These are phyloP conservation scores for Globisporangium recalcitrans DNA, from an alignment of 352 stramenopile species.

Conservation along the genomic window DNA sequence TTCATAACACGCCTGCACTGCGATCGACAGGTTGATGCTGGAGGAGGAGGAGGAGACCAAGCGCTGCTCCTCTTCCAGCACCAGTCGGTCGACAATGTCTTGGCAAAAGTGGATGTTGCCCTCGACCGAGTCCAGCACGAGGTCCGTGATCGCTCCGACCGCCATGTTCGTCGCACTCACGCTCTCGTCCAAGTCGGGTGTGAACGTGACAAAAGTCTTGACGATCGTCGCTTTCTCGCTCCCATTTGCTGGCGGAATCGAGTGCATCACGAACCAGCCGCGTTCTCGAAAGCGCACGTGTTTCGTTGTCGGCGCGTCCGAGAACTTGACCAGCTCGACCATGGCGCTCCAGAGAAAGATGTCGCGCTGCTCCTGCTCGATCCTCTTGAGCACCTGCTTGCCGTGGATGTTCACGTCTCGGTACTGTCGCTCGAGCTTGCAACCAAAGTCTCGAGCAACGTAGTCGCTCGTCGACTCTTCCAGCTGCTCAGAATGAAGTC, in stretches of 20 bases:
- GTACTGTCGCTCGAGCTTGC: constrained; percentile 2
- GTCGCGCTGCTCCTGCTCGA: neutral
- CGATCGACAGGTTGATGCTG: neutral
- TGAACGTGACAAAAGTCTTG: constrained; percentile 10
- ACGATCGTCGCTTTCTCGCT: constrained; percentile 7
- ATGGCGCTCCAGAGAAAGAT: constrained; percentile 9
- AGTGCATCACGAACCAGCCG: constrained; percentile 10
- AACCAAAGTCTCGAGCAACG: constrained; percentile 2
- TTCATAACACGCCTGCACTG: too few relatives aligned
- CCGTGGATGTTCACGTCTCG: constrained; percentile 10
- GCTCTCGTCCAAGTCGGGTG: constrained; percentile 4
- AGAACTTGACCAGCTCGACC: constrained; percentile 8
- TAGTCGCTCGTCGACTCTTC: constrained; percentile 3
- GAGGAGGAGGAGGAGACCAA: too few relatives aligned
- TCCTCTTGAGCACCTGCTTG: constrained; percentile 12
- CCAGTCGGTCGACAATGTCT: constrained; percentile 11
- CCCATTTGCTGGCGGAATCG: neutral
- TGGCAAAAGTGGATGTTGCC: constrained; percentile 10
- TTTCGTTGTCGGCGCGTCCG: neutral
- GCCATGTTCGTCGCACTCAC: neutral
- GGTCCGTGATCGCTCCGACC: constrained; percentile 10
- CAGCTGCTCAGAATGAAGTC: neutral
- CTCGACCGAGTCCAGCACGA: constrained; percentile 13
- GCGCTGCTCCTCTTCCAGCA: constrained; percentile 7
- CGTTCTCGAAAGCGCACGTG: constrained; percentile 12